Base-by-base conservation (phyloP, 306 rosid species). In the Fagus crenata region DNA sequence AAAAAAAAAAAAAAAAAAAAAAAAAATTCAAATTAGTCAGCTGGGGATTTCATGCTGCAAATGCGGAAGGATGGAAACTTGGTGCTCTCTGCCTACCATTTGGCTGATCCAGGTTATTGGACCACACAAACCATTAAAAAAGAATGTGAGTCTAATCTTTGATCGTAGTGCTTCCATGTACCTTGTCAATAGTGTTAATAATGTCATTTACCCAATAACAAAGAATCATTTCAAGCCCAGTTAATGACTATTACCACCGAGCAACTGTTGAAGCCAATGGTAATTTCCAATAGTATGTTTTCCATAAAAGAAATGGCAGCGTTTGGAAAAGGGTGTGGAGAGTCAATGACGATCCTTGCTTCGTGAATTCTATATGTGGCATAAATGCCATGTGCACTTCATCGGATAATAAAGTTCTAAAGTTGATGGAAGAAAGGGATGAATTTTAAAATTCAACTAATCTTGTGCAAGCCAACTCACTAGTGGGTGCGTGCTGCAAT, bases 201-300 rank as follows among this genome's bases (percentile, higher is more conserved):
- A 49, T 46, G 11, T 0, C 8, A 14, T 72, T 69, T 35, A 49
- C 37, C 1, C 6, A 18, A 13, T 84, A 17, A 76, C 76, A 1
- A 42, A 55, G 32, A 35, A 28, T 22, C 28, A 37, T 68, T 49
- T 76, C 79, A 72, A 67, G 78, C 61, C 79, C 84, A 5, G 75
- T 61, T 5, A 13, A 72, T 7, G 86, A 80, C 53, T 84, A 76
- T 42, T 84, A 80, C 58, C 81, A 75, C 63, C 76, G 79, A 8
- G 81, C 81, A 40, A 80, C 81, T 1, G 59, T 80, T 6, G 79
- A 76, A 18, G 87, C 80, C 39, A 39, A 84, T 72, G 84, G 87
- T 0, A 80, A 76, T 35, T 84, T 84, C 49, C 76, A 76, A 36
- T 84, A 73, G 35, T 80, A 40, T 80, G 73, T 75, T 40, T 84